Evolutionary conservation across 2,329 filamentous ascomycete species (phyloP), one percentile per base, ranked within the genome.

Genomic region (Aureobasidium sp.): DNA sequence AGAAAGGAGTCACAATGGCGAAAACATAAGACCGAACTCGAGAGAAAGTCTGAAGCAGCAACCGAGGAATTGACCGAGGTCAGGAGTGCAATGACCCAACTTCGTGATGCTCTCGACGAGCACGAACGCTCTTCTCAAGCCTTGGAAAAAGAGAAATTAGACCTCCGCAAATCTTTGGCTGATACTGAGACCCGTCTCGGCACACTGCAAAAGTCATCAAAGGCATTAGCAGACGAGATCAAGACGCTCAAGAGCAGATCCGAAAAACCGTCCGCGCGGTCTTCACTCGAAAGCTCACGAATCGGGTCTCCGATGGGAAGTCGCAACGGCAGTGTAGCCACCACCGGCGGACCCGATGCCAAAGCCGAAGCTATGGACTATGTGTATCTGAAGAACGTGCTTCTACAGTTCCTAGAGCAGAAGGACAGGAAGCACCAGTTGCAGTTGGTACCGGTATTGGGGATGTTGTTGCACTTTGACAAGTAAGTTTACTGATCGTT

Each of bases 61-160:
- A 81, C 80, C 3, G 84, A 86, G 45, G 93, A 97, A 71, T 80
- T 87, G 1, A 80, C 81, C 4, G 91, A 96, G 66, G 82, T 92
- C 68, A 85, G 87, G 31, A 77, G 83, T 7, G 89, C 91, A 0
- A 90, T 95, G 76, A 79, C 84, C 7, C 86, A 89, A 65, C 79
- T 99, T 33, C 85, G 89, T 1, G 82, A 89, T 61, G 86, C 91
- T 0, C 79, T 99, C 1, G 92, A 97, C 66, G 89, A 90, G 50
- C 93, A 88, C 37, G 94, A 99, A 74, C 85, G 83, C 69, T 89
- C 95, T 73, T 84, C 89, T 0, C 82, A 85, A 31, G 88, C 94
- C n/a, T 79, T 89, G 5, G 92, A 96, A 73, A 89, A 85, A 74
- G 89, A 95, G 69, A 88, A 87, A 65, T 76, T 79, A 0, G 91